Evolutionary conservation across 176 grass and related monocot species (phyloP), one percentile per base, ranked within the genome.

Genomic region (Oryza longistaminata): DNA sequence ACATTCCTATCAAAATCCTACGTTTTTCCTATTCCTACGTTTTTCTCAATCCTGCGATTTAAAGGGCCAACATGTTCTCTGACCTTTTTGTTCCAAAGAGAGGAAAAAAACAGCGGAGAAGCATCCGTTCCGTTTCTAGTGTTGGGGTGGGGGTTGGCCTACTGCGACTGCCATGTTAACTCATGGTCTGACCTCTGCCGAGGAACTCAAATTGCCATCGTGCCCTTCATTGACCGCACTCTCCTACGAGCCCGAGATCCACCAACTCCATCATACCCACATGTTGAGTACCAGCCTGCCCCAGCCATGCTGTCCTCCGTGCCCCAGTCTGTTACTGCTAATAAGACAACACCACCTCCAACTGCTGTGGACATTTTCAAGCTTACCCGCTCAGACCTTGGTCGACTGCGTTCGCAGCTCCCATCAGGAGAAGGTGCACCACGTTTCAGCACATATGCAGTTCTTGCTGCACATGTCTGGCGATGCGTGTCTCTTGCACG

Each of bases 391-490:
- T 74, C 88, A 8, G 90, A 92, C 6, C 86, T 97, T 66, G 66
- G 22, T 7, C 71, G 76, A 8, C 76, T 97, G 10, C 87, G 74
- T 17, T 83, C 69, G 11, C 86, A 76, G 53, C 84, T 90, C 31
- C 87, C 71, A 21, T 52, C 50, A 0, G 76, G 81, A 19, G 76
- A 76, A 22, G 92, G 77, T 11, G 62, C 70, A 16, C 74, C 80
- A 8, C 44, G 74, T 53, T 83, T 90, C 81, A 92, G 71, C 77
- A 94, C 90, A 0, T 97, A 89, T 64, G 68, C 90, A 43, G 75
- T 97, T 33, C n/a, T 97, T 40, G 92, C 90, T 3, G 92, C 84
- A 0, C 95, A 97, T 70, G 92, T 97, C 26, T 97, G 95, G 95
- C 89, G 87, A 6, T 93, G 95, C 37, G 92, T 60, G 4, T 97